phyloP scores from a whole-genome alignment of 257 asterid genomes.

The Scutellaria minor region DNA sequence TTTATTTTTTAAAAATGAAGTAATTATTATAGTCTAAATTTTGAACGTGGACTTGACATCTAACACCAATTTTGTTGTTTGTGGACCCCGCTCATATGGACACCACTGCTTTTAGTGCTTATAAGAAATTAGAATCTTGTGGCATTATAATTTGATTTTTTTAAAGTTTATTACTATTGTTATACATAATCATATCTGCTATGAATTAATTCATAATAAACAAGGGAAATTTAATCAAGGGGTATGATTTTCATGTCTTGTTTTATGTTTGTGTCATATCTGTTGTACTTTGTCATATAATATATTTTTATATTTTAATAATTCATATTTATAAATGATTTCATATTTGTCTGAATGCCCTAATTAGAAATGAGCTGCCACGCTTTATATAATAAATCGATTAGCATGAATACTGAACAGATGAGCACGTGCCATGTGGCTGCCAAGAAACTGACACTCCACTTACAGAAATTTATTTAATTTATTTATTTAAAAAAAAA shows the following conservation, averaged over 20 bases:
- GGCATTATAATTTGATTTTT: not conserved
- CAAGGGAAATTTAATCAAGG: too few species aligned
- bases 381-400: not conserved
- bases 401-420: not conserved
- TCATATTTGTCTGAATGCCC: too few species aligned
- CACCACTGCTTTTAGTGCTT: not conserved
- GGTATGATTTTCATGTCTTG: too few species aligned
- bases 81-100: constrained; percentile 29
- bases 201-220: too few species aligned
- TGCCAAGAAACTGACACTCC: constrained; percentile 38
- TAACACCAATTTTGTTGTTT: not conserved
- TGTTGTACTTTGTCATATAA: not conserved
- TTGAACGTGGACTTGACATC: constrained; percentile 39
- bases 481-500: not conserved
- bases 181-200: too few species aligned
- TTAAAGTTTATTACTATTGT: not conserved
- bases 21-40: constrained; percentile 31
- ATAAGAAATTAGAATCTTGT: too few species aligned
- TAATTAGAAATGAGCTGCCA: too few species aligned
- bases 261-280: too few species aligned
- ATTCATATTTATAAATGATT: too few species aligned
- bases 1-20: not conserved
- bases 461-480: not conserved
- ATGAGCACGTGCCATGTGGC: constrained; percentile 46
- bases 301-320: too few species aligned